phyloP scores from a whole-genome alignment of 345 rosid species.

The Brassica nigra region DNA sequence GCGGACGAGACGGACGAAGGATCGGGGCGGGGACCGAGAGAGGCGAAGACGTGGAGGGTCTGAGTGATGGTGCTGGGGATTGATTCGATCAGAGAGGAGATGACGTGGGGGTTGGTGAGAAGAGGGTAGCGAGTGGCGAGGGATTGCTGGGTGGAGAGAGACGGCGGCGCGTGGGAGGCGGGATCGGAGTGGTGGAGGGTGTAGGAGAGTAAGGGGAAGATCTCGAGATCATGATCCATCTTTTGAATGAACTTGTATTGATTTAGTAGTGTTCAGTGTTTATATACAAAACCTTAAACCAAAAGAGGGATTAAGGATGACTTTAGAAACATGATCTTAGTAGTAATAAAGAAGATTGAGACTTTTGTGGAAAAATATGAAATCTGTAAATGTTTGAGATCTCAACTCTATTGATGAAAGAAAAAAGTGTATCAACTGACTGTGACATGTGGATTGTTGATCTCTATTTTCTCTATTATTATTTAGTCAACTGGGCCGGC shows the following conservation, averaged over 20 bases:
- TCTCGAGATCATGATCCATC: constrained; percentile 62
- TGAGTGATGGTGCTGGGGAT: constrained; percentile 55
- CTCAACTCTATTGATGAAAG: neutral
- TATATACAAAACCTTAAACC: neutral
- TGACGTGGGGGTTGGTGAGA: constrained; percentile 51
- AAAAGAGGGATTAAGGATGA: neutral
- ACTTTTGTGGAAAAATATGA: neutral
- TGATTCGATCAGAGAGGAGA: constrained; percentile 57
- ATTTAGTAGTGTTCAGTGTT: neutral
- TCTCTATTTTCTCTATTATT: neutral
- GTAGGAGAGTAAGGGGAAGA: constrained; percentile 65
- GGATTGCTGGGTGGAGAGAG: constrained; percentile 40
- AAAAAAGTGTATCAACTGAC: no score
- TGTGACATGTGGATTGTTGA: neutral
- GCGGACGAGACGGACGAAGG: constrained; percentile 61
- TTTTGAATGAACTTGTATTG: neutral
- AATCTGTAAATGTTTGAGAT: neutral
- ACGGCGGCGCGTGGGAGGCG: constrained; percentile 45
- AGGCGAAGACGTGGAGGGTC: constrained; percentile 57
- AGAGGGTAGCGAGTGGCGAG: constrained; percentile 50
- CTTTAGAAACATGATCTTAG: neutral
- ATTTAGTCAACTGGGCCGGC: neutral
- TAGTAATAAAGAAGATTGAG: neutral
- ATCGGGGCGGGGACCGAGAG: constrained; percentile 77
- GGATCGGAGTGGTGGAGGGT: constrained; percentile 56